These are phyloP conservation scores for Penicillium capsulatum DNA, from an alignment of 2,329 filamentous ascomycete genomes.

Conservation along the genomic window DNA sequence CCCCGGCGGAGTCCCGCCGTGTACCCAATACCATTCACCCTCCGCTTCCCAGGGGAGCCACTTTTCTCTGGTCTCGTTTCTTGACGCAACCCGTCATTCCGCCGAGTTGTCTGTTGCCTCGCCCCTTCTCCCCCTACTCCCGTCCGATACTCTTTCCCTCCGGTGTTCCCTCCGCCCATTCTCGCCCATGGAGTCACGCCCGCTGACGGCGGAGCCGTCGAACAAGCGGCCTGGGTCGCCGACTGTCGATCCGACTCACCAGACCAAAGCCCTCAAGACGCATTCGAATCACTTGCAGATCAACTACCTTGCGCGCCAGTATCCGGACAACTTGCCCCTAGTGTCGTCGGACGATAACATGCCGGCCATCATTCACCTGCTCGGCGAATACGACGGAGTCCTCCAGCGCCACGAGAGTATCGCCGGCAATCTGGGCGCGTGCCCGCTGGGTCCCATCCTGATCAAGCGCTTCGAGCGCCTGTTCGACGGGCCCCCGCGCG, in stretches of 20 bases:
- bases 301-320: slow-evolving; percentile 63
- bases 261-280: slow-evolving; percentile 53
- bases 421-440: slow-evolving; percentile 77
- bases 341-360: slow-evolving; percentile 66
- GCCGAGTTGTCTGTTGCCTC: background rate
- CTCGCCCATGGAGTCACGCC: slow-evolving; percentile 34
- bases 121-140: background rate
- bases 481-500: slow-evolving; percentile 74
- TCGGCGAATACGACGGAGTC: slow-evolving; percentile 79
- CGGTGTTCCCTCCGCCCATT: background rate
- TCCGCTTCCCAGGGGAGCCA: background rate
- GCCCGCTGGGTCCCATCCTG: slow-evolving; percentile 74
- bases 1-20: slow-evolving; percentile 21
- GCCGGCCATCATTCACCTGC: slow-evolving; percentile 65
- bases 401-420: slow-evolving; percentile 81
- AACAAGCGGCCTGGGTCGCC: slow-evolving; percentile 47
- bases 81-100: background rate
- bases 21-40: slow-evolving; percentile 2
- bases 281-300: slow-evolving; percentile 60
- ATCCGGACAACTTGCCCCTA: slow-evolving; percentile 58
- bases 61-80: background rate
- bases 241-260: slow-evolving; percentile 37
- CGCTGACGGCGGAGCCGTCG: slow-evolving; percentile 35
- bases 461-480: slow-evolving; percentile 81
- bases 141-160: background rate